phyloP scores from a whole-genome alignment of 129 eudicot genomes.

The Lonicera japonica region DNA sequence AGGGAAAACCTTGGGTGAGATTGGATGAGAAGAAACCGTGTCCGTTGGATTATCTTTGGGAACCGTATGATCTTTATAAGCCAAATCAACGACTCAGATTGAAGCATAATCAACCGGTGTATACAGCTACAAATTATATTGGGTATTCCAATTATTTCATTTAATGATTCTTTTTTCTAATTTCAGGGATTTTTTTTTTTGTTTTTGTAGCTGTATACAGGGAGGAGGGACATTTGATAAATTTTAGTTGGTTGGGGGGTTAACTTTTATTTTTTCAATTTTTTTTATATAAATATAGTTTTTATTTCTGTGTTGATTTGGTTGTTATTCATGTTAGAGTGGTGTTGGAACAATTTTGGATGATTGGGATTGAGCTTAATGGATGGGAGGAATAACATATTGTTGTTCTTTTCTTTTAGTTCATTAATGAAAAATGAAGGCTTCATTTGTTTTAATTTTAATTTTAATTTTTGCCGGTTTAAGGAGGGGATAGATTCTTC shows the following conservation, averaged over 20 bases:
- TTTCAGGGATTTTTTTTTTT: too few relatives aligned
- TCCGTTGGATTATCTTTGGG: conserved; percentile 95
- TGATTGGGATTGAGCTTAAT: not conserved
- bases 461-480: too few relatives aligned
- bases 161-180: conserved; percentile 19
- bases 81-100: conserved; percentile 2
- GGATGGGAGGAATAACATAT: conserved; percentile 1
- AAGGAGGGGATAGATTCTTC: too few relatives aligned
- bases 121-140: conserved; percentile 15
- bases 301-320: not conserved
- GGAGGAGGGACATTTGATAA: conserved; percentile 42
- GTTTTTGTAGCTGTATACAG: conserved; percentile 5
- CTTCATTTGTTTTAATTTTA: too few relatives aligned
- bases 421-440: too few relatives aligned
- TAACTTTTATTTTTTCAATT: not conserved
- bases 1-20: conserved; percentile 94
- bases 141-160: conserved; percentile 49
- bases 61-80: conserved; percentile 74
- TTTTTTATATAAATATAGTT: too few relatives aligned
- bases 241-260: not conserved
- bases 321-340: too few relatives aligned
- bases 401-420: not conserved
- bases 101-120: conserved; percentile 21
- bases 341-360: conserved; percentile 18
- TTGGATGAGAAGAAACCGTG: conserved; percentile 72